These are phyloP conservation scores for Starmera dryadoides DNA, from an alignment of 805 yeast species.

Conservation along the genomic window DNA sequence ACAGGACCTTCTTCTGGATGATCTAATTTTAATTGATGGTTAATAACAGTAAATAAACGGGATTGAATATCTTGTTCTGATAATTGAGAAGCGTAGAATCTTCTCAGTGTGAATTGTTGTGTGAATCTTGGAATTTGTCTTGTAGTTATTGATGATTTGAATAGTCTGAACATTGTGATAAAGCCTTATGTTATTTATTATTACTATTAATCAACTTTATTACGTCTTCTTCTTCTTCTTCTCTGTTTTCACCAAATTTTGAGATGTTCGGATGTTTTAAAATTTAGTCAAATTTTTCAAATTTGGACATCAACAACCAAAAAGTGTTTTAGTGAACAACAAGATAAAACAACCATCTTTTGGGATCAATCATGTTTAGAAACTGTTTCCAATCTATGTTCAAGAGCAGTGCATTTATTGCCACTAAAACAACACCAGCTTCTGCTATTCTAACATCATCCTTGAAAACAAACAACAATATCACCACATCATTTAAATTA, in stretches of 20 bases:
- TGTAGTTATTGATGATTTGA: too few relatives aligned
- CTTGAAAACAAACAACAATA: background rate
- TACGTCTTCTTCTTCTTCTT: too few relatives aligned
- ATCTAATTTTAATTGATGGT: slow-evolving; percentile 55
- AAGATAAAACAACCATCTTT: background rate
- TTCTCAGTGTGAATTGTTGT: background rate
- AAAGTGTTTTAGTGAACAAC: too few relatives aligned
- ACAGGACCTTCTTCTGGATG: slow-evolving; percentile 18
- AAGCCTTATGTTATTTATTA: too few relatives aligned
- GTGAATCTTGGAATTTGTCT: background rate
- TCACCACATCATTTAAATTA: slow-evolving; percentile 6
- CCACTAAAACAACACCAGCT: background rate
- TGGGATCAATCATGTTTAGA: background rate
- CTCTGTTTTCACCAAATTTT: too few relatives aligned
- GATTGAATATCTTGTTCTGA: background rate
- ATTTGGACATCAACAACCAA: background rate
- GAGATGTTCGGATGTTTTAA: too few relatives aligned
- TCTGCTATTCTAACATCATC: background rate
- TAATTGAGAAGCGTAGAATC: background rate
- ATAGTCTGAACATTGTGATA: too few relatives aligned
- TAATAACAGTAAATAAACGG: slow-evolving; percentile 15
- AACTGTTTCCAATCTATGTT: background rate
- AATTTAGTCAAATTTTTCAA: too few relatives aligned
- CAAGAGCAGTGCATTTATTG: background rate
- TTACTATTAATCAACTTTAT: too few relatives aligned